phyloP scores from a whole-genome alignment of 1,139 yeast genomes.

The Saccharomyces hybrid region DNA sequence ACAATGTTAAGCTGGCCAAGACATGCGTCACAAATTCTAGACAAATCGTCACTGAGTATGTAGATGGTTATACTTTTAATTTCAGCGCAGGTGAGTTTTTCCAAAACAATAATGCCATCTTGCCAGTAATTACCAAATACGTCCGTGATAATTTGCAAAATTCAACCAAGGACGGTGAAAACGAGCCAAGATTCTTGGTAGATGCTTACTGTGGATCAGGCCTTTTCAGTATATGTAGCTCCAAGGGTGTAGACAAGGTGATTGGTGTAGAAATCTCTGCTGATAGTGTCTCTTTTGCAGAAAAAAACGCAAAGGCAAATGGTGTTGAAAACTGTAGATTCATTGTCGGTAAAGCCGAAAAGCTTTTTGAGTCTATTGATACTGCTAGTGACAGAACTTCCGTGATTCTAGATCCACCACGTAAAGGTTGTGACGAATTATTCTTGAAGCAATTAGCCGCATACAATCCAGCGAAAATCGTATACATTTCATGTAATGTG shows the following conservation, averaged over 20 bases:
- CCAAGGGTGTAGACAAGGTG: constrained; percentile 68
- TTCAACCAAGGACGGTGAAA: constrained; percentile 31
- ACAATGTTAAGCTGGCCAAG: constrained; percentile 29
- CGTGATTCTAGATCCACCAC: constrained; percentile 91
- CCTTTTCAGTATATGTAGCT: constrained; percentile 79
- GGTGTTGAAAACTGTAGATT: constrained; percentile 70
- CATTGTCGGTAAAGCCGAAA: constrained; percentile 87
- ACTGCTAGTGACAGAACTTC: constrained; percentile 70
- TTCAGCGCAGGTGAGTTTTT: constrained; percentile 93
- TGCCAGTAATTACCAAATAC: constrained; percentile 73
- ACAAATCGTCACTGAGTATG: constrained; percentile 72
- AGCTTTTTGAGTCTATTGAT: constrained; percentile 71
- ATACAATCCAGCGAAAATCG: constrained; percentile 77
- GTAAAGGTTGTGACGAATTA: constrained; percentile 90
- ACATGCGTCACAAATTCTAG: constrained; percentile 61
- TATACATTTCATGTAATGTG: constrained; percentile 92
- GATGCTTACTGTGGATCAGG: constrained; percentile 99
- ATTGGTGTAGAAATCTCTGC: constrained; percentile 94
- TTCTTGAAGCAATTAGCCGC: constrained; percentile 78
- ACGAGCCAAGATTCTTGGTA: constrained; percentile 51
- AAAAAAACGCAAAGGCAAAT: constrained; percentile 68
- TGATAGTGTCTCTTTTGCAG: constrained; percentile 84
- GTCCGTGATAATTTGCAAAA: constrained; percentile 63
- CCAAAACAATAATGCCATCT: constrained; percentile 88
- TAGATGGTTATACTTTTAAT: constrained; percentile 67